These are phyloP conservation scores for Botrytis medusae DNA, from an alignment of 2,329 filamentous ascomycete genomes.

Conservation along the genomic window DNA sequence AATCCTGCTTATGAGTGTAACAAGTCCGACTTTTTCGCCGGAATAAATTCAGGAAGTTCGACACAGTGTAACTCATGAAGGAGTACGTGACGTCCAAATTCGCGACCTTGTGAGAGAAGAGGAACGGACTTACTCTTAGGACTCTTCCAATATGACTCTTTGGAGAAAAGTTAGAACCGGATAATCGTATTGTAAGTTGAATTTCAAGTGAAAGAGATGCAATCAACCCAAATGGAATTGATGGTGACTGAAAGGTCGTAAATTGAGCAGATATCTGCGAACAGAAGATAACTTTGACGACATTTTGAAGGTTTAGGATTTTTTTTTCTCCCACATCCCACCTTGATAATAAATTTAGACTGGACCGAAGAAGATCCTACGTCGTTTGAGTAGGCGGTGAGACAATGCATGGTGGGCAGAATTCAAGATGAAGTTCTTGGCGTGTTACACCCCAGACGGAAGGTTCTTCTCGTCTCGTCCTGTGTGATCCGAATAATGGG, in stretches of 20 bases:
- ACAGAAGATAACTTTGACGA: constrained; percentile 8
- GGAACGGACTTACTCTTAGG: neutral
- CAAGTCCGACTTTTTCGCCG: constrained; percentile 35
- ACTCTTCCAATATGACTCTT: neutral
- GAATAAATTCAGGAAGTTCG: constrained; percentile 28
- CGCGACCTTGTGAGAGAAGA: neutral
- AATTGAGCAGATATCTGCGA: constrained; percentile 7
- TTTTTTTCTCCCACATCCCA: constrained; percentile 19
- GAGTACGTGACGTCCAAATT: neutral
- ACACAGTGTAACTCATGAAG: neutral
- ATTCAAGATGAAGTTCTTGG: neutral
- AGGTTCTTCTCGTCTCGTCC: neutral
- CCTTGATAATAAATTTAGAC: constrained; percentile 1
- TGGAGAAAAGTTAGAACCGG: neutral
- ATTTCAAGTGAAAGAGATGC: neutral
- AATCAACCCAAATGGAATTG: constrained; percentile 2
- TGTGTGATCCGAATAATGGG: neutral
- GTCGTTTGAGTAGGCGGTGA: constrained; percentile 5
- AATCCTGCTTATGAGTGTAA: constrained; percentile 36
- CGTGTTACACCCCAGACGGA: neutral
- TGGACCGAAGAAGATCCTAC: neutral
- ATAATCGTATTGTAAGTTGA: neutral
- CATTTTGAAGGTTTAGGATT: constrained; percentile 23
- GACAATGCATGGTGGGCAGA: neutral
- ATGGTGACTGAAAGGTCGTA: neutral